Evolutionary conservation across 2,329 filamentous ascomycete genomes (phyloP), one percentile per base, ranked within the genome.

Genomic region (Aspergillus sp.): DNA sequence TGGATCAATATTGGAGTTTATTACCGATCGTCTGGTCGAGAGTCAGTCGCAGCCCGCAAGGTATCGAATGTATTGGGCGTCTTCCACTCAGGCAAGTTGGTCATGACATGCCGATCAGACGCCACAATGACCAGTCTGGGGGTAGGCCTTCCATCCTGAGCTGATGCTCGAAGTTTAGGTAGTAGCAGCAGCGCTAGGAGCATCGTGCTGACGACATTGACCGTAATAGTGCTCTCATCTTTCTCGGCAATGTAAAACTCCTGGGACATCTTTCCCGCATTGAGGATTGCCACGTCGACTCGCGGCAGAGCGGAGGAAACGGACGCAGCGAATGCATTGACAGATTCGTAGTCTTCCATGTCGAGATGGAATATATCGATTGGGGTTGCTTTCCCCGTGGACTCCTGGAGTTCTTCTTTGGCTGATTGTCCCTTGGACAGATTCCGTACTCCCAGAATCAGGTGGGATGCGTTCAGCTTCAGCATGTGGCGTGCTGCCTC

Each of bases 151-250:
- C 54, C 43, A 12, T 11, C 11, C n/a, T 39, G 17, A 1, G 47
- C 47, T 6, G 47, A 38, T 13, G 2, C 7, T 20, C 47, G 76
- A 3, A 86, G 71, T 62, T 78, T 82, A 0, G 83, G 83, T 24
- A 85, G 57, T 3, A 85, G 36, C 0, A 83, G 69, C 0, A 80
- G 60, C 0, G 73, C 78, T 0, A 86, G 70, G 2, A 86, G 66
- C 36, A 84, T 76, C 0, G 81, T 83, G 15, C 72, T 76, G 55
- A 86, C 70, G 13, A 83, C 80, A 55, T 86, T 86, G 53, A 81
- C 76, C 0, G 78, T 81, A 38, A 86, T 70, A 0, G 68, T 78
- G n/a, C 62, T 66, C 69, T 86, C 83, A 38, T 81, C 71, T 0
- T 72, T 77, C 53, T 83, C 81, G 3, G 68, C 68, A 0, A 65